Evolutionary conservation across 2,329 filamentous ascomycete genomes (phyloP).

Genomic region (Biscogniauxia sp.): DNA sequence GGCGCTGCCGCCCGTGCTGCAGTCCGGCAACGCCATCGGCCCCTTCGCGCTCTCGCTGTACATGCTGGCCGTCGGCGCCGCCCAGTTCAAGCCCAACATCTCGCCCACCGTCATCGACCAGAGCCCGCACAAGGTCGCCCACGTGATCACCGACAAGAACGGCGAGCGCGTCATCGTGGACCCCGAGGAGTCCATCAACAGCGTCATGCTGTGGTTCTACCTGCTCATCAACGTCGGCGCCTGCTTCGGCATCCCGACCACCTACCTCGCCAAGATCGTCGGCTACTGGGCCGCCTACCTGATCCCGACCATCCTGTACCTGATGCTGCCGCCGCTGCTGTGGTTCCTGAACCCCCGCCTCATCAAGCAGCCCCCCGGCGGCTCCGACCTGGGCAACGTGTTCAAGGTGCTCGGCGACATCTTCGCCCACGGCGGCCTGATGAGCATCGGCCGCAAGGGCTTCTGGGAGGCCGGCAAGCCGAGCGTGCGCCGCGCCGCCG

Average conservation of each 20-base stretch:
- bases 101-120: constrained; percentile 69
- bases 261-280: constrained; percentile 49
- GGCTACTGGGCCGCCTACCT: constrained; percentile 48
- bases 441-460: constrained; percentile 28
- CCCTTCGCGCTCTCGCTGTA: constrained; percentile 61
- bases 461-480: constrained; percentile 59
- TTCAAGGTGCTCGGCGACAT: constrained; percentile 38
- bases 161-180: constrained; percentile 67
- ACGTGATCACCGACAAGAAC: constrained; percentile 47
- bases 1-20: constrained; percentile 37
- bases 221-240: constrained; percentile 53
- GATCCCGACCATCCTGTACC: constrained; percentile 51
- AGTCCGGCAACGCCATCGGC: constrained; percentile 46
- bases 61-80: constrained; percentile 58
- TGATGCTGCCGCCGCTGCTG: constrained; percentile 57
- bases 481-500: constrained; percentile 42
- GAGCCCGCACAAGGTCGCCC: constrained; percentile 53
- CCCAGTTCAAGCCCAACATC: constrained; percentile 69
- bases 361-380: constrained; percentile 56
- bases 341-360: constrained; percentile 57
- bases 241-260: constrained; percentile 48
- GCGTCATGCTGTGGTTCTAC: constrained; percentile 65
- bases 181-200: constrained; percentile 59
- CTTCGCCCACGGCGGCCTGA: constrained; percentile 31
- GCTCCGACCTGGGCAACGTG: constrained; percentile 58